Conservation (phyloP, 2,329 filamentous ascomycete genomes). For the Hypoxylon sp. region DNA sequence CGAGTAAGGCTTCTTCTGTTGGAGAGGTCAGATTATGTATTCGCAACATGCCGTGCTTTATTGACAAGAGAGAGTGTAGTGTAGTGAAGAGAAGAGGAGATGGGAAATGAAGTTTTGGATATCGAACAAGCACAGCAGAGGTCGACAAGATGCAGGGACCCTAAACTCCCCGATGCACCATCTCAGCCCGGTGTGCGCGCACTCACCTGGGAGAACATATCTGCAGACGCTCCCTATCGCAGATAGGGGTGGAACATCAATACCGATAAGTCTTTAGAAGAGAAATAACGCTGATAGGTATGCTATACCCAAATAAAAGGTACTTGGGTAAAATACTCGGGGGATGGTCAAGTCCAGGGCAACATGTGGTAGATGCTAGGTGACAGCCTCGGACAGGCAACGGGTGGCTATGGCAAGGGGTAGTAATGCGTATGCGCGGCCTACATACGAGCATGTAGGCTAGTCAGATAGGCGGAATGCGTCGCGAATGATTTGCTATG, state of each 20-base stretch:
- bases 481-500: constrained; percentile 1
- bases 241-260: constrained; percentile 9
- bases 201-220: constrained; percentile 38
- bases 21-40: constrained; percentile 4
- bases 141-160: background rate
- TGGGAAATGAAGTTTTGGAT: background rate
- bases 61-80: background rate
- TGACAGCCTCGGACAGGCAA: constrained; percentile 6
- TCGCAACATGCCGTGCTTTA: background rate
- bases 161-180: background rate
- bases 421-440: background rate
- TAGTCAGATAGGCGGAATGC: constrained; percentile 14
- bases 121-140: background rate
- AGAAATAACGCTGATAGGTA: background rate
- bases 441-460: background rate
- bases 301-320: background rate
- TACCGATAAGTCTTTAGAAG: background rate
- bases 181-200: background rate
- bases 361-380: background rate
- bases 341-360: background rate
- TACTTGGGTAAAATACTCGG: background rate
- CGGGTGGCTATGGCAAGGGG: background rate
- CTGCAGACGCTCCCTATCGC: background rate
- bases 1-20: constrained; percentile 84
- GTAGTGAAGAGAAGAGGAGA: background rate